Conservation (phyloP, 1,284 basidiomycete species). For the Trametes polyzona region DNA sequence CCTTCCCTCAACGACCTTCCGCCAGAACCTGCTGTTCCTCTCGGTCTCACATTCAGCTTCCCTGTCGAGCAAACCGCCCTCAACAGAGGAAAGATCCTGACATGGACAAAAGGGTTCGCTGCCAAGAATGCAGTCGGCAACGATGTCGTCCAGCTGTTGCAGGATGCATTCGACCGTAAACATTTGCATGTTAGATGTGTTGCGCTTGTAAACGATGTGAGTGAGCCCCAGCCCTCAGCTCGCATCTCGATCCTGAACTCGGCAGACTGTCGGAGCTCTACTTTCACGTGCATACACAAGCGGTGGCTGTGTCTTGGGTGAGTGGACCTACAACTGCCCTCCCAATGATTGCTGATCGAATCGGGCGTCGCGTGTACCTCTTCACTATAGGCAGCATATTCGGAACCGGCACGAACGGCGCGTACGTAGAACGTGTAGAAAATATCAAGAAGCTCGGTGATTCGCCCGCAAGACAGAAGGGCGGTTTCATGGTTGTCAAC, state of each 20-base stretch:
- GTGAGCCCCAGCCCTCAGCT: constrained; percentile 34
- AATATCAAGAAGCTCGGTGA: constrained; percentile 86
- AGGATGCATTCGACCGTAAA: constrained; percentile 92
- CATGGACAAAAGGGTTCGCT: constrained; percentile 97
- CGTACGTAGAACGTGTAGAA: constrained; percentile 87
- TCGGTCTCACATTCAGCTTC: constrained; percentile 96
- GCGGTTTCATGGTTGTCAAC: constrained; percentile 92
- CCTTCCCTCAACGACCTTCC: constrained; percentile 15
- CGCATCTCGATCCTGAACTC: neutral
- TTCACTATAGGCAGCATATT: constrained; percentile 72
- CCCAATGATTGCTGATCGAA: neutral
- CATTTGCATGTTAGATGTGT: constrained; percentile 94
- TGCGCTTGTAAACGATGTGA: constrained; percentile 94
- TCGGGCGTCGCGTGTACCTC: no score
- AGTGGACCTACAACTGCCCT: constrained; percentile 1
- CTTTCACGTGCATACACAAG: constrained; percentile 91
- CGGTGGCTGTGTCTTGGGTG: constrained; percentile 85
- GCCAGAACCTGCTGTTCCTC: constrained; percentile 51
- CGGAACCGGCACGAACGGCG: constrained; percentile 98
- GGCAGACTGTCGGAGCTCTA: constrained; percentile 91
- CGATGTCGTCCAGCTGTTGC: constrained; percentile 91
- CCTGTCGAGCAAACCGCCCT: constrained; percentile 97
- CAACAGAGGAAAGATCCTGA: constrained; percentile 86
- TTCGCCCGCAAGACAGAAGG: constrained; percentile 56
- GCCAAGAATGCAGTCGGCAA: constrained; percentile 91